Evolutionary conservation across 495 filamentous ascomycete genomes (phyloP).

Genomic region (Lichenothelia convexa): DNA sequence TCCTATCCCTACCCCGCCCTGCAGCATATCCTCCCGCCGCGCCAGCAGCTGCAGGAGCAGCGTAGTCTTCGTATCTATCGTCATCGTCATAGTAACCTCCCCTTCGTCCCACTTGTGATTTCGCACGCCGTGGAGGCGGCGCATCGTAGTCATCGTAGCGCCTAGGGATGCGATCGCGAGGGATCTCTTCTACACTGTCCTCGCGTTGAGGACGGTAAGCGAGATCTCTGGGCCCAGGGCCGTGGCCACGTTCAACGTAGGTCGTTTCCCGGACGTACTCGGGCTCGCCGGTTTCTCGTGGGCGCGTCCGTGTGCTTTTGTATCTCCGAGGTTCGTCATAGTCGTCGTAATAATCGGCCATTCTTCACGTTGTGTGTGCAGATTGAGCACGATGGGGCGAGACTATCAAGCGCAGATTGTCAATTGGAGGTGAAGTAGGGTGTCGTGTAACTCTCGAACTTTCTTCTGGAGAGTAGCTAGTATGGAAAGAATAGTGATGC

Average conservation of each 20-base stretch:
- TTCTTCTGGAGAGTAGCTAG: no score
- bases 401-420: background rate
- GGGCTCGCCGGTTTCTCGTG: slow-evolving; percentile 22
- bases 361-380: background rate
- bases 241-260: slow-evolving; percentile 24
- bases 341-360: background rate
- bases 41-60: slow-evolving; percentile 8
- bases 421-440: no score
- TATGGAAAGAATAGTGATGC: no score
- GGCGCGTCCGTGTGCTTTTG: slow-evolving; percentile 10
- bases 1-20: slow-evolving; percentile 6
- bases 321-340: background rate
- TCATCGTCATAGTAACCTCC: slow-evolving; percentile 15
- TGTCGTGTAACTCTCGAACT: no score
- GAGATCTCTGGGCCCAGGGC: slow-evolving; percentile 18
- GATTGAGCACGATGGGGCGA: no score
- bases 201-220: slow-evolving; percentile 24
- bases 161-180: slow-evolving; percentile 17
- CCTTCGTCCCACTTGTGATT: slow-evolving; percentile 14
- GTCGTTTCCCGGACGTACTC: slow-evolving; percentile 23
- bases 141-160: slow-evolving; percentile 16
- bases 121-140: slow-evolving; percentile 15
- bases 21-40: slow-evolving; percentile 15
- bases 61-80: slow-evolving; percentile 12
- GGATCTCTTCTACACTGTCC: slow-evolving; percentile 26